Percentiles rank a stretch among this genome's conserved stretches.
These are phyloP conservation scores for Candida ficus DNA, from an alignment of 805 yeast genomes.

Conservation along the genomic window DNA sequence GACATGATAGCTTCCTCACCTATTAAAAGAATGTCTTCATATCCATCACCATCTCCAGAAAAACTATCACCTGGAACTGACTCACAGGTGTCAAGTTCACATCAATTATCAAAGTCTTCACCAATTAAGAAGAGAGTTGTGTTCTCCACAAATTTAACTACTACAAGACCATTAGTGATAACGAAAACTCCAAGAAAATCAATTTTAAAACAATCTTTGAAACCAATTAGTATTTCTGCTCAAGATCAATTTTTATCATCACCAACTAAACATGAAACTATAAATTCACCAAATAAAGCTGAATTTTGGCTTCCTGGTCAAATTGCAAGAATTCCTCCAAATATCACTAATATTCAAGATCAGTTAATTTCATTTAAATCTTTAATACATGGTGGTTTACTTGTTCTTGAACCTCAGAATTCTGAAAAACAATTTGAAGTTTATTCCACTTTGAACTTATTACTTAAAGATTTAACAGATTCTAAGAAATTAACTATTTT, in stretches of 20 bases:
- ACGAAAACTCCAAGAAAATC: conserved; percentile 20
- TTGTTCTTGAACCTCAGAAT: conserved; percentile 7
- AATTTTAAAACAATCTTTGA: conserved; percentile 13
- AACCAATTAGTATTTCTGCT: conserved; percentile 4
- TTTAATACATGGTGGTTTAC: conserved; percentile 20
- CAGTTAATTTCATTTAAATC: conserved; percentile 14
- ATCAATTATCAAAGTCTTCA: conserved; percentile 16
- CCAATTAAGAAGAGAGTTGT: conserved; percentile 20
- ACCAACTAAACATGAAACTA: background rate
- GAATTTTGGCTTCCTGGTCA: conserved; percentile 25
- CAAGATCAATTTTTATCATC: conserved; percentile 11
- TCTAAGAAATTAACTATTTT: conserved; percentile 7
- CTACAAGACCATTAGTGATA: background rate
- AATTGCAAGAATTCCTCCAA: conserved; percentile 15
- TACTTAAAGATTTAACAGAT: conserved; percentile 21
- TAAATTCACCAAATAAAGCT: conserved; percentile 1
- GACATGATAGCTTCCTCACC: conserved; percentile 16
- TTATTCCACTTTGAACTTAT: conserved; percentile 19
- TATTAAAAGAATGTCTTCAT: conserved; percentile 7
- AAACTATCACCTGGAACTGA: background rate
- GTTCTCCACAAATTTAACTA: conserved; percentile 12
- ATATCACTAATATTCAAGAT: background rate
- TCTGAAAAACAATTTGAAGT: conserved; percentile 23
- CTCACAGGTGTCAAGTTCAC: background rate
- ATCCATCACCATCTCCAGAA: conserved; percentile 25